Base-by-base conservation (phyloP, 371 early-diverging fungal genomes). In the Phascolomyces articulosus region DNA sequence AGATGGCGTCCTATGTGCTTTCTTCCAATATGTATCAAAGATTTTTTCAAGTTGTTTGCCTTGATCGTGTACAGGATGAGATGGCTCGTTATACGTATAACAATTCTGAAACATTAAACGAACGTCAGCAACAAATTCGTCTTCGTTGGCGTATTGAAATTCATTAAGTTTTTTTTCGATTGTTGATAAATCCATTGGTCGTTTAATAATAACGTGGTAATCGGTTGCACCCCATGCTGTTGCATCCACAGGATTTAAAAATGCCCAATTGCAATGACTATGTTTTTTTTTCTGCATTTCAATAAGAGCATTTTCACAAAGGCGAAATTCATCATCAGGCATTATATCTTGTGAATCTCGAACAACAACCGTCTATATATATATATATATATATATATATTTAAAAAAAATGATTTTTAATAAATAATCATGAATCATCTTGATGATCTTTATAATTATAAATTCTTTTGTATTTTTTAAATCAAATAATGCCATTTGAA, bases 111-210 rank as follows among this genome's bases (percentile, higher is more conserved):
- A 80, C 70, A 96, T 86, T 11, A 90, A 71, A 15, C 74, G 64
- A 6, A 90, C 77, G 61, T 91, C 92, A 0, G 74, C 78, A n/a
- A 74, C 77, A 61, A 91, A 84, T 20, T 79, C 79, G 1, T 77
- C 73, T 51, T 81, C 70, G 15, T 54, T 60, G 0, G 65, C 20
- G 60, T 92, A 91, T 61, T 71, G 41, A 41, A 63, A 62, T 0
- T 63, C 59, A 8, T 93, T 92, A 2, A 98, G 71, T 55, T 93
- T 95, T 55, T 73, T 77, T 62, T 87, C 87, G 40, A 98, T 88
- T 0, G 99, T 99, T 18, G 87, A 80, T 58, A 98, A 67, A 67
- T 99, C 99, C 99, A 99, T 99, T 9, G 99, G 99, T 28, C 89
- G 61, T 68, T 93, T 95, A 69, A 99, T 90, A 47, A 98, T 85